Conservation (phyloP, 805 yeast species). For the Candida tammaniensis region DNA sequence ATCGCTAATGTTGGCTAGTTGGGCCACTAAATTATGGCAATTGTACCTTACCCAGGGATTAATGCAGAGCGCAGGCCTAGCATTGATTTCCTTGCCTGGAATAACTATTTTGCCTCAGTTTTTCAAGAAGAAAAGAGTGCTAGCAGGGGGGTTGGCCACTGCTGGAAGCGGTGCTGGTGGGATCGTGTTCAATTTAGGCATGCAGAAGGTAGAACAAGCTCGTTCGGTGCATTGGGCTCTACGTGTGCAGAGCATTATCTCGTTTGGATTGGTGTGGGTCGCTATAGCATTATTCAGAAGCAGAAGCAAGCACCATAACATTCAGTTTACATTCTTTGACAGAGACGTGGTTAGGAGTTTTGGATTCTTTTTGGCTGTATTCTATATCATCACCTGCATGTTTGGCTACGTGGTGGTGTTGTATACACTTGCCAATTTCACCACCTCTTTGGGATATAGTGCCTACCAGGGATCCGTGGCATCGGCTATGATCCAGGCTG, state of each 20-base stretch:
- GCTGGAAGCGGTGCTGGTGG: constrained; percentile 56
- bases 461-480: constrained; percentile 54
- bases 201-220: constrained; percentile 39
- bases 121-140: constrained; percentile 61
- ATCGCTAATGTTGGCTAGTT: constrained; percentile 59
- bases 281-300: constrained; percentile 16
- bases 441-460: constrained; percentile 55
- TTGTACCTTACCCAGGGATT: constrained; percentile 66
- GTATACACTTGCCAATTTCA: constrained; percentile 57
- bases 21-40: constrained; percentile 59
- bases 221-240: constrained; percentile 48
- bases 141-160: constrained; percentile 44
- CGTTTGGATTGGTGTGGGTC: constrained; percentile 22
- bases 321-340: constrained; percentile 37
- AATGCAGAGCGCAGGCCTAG: constrained; percentile 55
- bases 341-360: constrained; percentile 31
- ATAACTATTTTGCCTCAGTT: constrained; percentile 62
- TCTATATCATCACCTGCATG: constrained; percentile 46
- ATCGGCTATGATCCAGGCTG: constrained; percentile 58
- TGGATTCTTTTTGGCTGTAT: constrained; percentile 41
- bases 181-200: constrained; percentile 44
- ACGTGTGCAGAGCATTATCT: constrained; percentile 42
- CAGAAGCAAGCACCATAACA: constrained; percentile 10
- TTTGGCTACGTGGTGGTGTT: constrained; percentile 60
- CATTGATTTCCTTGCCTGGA: constrained; percentile 57